phyloP scores from a whole-genome alignment of 441 rosid species.

The Erodium moschatum region DNA sequence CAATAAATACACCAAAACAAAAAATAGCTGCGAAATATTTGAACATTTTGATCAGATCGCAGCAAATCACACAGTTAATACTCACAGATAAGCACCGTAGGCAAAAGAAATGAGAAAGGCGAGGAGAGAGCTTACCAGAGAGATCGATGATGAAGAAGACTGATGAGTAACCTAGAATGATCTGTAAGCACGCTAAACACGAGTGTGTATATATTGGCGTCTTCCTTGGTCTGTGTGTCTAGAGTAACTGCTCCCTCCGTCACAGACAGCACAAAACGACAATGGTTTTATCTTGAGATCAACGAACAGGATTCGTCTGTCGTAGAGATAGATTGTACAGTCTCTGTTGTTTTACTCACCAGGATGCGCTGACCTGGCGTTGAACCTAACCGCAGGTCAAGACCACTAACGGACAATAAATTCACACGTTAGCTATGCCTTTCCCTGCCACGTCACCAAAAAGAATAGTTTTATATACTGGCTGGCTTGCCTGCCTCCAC shows the following conservation, averaged over 20 bases:
- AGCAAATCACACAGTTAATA: not conserved
- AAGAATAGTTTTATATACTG: not conserved
- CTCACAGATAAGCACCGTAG: not conserved
- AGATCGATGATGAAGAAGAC: not conserved
- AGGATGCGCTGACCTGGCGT: not conserved
- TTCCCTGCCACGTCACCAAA: not conserved
- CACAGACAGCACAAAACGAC: not conserved
- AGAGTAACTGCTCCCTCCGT: not conserved
- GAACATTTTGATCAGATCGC: not conserved
- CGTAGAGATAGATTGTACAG: not conserved
- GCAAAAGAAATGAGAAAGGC: not conserved
- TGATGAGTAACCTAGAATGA: not conserved
- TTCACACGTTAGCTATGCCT: not conserved
- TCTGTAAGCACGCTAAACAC: not conserved
- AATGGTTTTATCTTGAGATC: not conserved
- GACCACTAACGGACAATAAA: not conserved
- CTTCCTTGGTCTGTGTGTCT: not conserved
- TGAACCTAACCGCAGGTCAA: not conserved
- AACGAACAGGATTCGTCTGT: not conserved
- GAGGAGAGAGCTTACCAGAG: not conserved
- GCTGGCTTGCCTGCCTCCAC: not conserved
- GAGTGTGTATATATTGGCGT: not conserved
- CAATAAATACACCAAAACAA: not conserved
- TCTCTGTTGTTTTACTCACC: not conserved
- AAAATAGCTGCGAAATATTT: not conserved